A percentile compares a stretch with the other conserved stretches of the same genome.
Conservation (phyloP, 805 yeast genomes). For the Trichomonascus vanleenenianus region DNA sequence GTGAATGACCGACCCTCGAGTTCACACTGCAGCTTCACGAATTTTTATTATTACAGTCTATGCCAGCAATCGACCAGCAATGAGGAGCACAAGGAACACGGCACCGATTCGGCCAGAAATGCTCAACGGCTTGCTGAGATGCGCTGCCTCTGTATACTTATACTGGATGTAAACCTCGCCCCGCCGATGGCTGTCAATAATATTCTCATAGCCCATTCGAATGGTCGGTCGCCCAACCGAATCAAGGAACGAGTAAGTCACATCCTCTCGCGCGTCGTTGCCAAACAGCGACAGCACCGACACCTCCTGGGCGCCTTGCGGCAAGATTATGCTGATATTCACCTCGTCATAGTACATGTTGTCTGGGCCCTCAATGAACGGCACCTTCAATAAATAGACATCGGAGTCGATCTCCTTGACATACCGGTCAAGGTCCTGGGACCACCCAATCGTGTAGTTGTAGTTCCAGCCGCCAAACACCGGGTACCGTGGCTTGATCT, state of each 20-base stretch:
- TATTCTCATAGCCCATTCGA: slow-evolving; percentile 47
- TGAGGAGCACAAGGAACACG: slow-evolving; percentile 51
- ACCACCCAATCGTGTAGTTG: slow-evolving; percentile 96
- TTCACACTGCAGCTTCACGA: no score
- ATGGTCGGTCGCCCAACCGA: slow-evolving; percentile 71
- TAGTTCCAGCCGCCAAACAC: slow-evolving; percentile 93
- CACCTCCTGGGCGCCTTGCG: slow-evolving; percentile 73
- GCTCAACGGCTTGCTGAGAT: slow-evolving; percentile 57
- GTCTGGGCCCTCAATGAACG: slow-evolving; percentile 62
- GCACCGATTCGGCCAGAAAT: slow-evolving; percentile 52
- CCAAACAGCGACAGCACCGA: slow-evolving; percentile 45
- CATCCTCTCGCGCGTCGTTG: slow-evolving; percentile 18
- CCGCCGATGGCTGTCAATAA: slow-evolving; percentile 60
- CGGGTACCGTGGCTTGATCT: slow-evolving; percentile 85
- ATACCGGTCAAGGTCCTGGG: slow-evolving; percentile 46
- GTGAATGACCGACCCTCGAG: no score
- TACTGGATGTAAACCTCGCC: slow-evolving; percentile 56
- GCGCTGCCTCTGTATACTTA: slow-evolving; percentile 44
- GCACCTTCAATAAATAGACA: slow-evolving; percentile 54
- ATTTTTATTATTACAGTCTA: background rate
- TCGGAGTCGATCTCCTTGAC: slow-evolving; percentile 41
- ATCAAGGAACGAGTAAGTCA: slow-evolving; percentile 49
- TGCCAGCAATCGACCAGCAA: slow-evolving; percentile 31
- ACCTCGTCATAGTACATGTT: slow-evolving; percentile 64
- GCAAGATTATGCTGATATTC: slow-evolving; percentile 58